A percentile compares a stretch with the other conserved stretches of the same genome.
These are phyloP conservation scores for Epichloe amarillans DNA, from an alignment of 2,329 filamentous ascomycete species.

Conservation along the genomic window DNA sequence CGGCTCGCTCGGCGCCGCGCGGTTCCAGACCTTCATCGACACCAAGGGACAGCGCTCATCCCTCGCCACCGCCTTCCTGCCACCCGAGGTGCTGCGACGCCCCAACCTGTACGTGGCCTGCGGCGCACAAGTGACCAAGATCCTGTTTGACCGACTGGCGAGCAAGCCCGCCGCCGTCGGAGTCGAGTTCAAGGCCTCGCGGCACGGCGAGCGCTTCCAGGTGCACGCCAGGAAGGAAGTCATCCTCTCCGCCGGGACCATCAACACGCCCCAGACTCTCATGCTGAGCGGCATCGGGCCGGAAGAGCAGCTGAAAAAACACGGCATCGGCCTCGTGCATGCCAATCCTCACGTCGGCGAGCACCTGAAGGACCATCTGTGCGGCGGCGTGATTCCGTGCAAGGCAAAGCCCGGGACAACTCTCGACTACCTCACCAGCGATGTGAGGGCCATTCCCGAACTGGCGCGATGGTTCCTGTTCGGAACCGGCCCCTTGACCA, in stretches of 20 bases:
- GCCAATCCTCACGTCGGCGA: constrained; percentile 49
- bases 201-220: constrained; percentile 6
- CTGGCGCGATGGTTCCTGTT: constrained; percentile 8
- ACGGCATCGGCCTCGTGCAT: constrained; percentile 23
- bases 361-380: constrained; percentile 26
- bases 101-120: constrained; percentile 10
- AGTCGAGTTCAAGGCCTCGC: constrained; percentile 7
- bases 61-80: constrained; percentile 9
- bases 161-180: constrained; percentile 7
- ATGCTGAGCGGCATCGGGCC: constrained; percentile 5
- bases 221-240: constrained; percentile 17
- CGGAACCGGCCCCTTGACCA: constrained; percentile 9
- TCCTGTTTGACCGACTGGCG: constrained; percentile 7
- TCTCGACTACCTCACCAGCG: constrained; percentile 8
- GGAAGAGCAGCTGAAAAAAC: constrained; percentile 1
- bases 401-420: constrained; percentile 7
- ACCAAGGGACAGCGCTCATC: constrained; percentile 9
- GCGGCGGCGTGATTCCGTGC: constrained; percentile 6
- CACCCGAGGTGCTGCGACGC: constrained; percentile 6
- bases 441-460: constrained; percentile 7
- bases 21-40: constrained; percentile 10
- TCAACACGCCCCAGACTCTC: constrained; percentile 4
- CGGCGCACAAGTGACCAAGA: constrained; percentile 8
- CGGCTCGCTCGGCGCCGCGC: constrained; percentile 8
- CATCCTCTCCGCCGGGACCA: constrained; percentile 3